Evolutionary conservation across 2,329 filamentous ascomycete genomes (phyloP), one percentile per base, ranked within the genome.

Genomic region (Acephala macrosclerotiorum): DNA sequence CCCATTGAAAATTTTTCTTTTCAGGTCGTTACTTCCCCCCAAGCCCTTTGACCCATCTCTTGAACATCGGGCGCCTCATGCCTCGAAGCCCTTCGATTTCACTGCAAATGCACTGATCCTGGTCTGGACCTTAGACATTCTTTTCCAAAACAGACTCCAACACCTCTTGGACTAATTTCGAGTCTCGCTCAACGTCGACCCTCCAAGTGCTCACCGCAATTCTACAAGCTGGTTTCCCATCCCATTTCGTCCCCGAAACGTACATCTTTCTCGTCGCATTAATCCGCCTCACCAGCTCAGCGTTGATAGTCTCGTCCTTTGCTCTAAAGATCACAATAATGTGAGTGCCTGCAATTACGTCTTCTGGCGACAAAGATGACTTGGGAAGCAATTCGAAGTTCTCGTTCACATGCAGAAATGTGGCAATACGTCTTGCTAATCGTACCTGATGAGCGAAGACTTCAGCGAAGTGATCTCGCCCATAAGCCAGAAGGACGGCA

Each of bases 201-300:
- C 87, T 87, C 93, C 94, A 97, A 74, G 92, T 97, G 45, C 91
- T 91, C 49, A 97, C 88, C 0, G 95, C 94, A 71, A 97, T 87
- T n/a, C 95, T 85, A 67, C 89, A 91, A 9, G 94, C 94, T 64
- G 89, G 86, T 64, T 82, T 80, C 0, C 91, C 91, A 49, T 88
- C 82, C 93, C 94, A 97, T 55, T 79, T 83, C 14, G 93, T 97
- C 0, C 92, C 92, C 66, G 91, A 94, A 5, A 97, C 91, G 74
- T 94, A 97, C 73, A 97, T 90, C 74, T 87, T 87, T 47, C 89
- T 85, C 1, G 87, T 89, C 4, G 79, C 84, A 75, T 97, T 97
- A 72, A 97, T 94, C 61, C 80, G 87, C 9, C 84, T 80, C 0
- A 91, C 89, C n/a, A 97, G 80, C 45, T 81, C 79, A 1, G 81